Evolutionary conservation across 2,329 filamentous ascomycete genomes (phyloP).

Genomic region (Fusarium sp.): DNA sequence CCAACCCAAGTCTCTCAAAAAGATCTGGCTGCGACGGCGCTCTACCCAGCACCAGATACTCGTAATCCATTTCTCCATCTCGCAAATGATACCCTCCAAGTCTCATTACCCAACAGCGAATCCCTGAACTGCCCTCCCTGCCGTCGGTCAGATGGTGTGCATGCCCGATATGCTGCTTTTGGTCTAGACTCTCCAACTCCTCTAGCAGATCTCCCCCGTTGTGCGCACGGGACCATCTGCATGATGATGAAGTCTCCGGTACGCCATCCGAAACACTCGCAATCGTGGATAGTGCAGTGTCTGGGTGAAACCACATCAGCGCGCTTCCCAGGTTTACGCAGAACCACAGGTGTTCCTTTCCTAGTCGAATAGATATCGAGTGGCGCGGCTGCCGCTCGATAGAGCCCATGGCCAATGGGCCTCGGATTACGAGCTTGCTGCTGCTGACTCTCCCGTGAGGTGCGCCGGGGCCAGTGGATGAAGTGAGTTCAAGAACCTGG

Average conservation of each 20-base stretch:
- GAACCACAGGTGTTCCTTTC: background rate
- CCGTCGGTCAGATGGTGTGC: background rate
- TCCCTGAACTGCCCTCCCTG: background rate
- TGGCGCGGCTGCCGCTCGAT: slow-evolving; percentile 9
- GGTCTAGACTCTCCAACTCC: background rate
- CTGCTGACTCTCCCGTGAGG: slow-evolving; percentile 30
- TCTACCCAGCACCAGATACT: slow-evolving; percentile 33
- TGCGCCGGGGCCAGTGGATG: slow-evolving; percentile 14
- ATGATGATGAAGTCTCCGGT: slow-evolving; percentile 18
- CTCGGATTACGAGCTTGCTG: slow-evolving; percentile 22
- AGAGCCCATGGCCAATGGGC: slow-evolving; percentile 17
- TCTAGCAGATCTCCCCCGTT: background rate
- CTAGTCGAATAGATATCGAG: slow-evolving; percentile 1
- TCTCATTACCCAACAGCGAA: slow-evolving; percentile 35
- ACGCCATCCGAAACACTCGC: background rate
- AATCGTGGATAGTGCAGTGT: slow-evolving; percentile 24
- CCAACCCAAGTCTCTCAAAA: slow-evolving; percentile 36
- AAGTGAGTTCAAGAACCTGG: slow-evolving; percentile 19
- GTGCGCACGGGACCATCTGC: slow-evolving; percentile 13
- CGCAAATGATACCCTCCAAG: slow-evolving; percentile 22
- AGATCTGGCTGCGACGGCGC: slow-evolving; percentile 8
- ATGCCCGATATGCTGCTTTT: background rate
- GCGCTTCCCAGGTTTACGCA: background rate
- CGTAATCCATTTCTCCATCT: slow-evolving; percentile 4
- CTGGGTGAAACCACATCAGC: slow-evolving; percentile 12